A percentile compares a stretch with the other conserved stretches of the same genome.
phyloP scores from a whole-genome alignment of 2,329 filamentous ascomycete genomes.

The Zymoseptoria brevis region DNA sequence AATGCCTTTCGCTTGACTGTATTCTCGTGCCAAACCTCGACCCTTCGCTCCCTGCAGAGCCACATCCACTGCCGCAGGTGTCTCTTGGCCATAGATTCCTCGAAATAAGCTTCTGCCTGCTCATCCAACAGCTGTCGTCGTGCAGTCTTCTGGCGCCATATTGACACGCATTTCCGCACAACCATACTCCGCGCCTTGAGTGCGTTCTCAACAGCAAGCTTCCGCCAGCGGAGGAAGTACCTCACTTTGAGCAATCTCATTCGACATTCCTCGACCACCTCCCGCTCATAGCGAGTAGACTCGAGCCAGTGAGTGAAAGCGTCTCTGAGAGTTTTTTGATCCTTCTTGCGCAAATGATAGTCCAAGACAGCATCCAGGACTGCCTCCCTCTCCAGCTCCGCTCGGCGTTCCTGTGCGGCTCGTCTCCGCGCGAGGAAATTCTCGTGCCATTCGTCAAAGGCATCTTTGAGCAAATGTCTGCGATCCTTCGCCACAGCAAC shows the following conservation, averaged over 20 bases:
- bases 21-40: slow-evolving; percentile 31
- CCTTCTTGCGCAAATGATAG: slow-evolving; percentile 41
- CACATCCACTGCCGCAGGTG: slow-evolving; percentile 19
- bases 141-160: slow-evolving; percentile 43
- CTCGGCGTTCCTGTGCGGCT: slow-evolving; percentile 5
- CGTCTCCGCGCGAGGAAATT: slow-evolving; percentile 22
- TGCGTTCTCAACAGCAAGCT: slow-evolving; percentile 56
- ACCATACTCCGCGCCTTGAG: slow-evolving; percentile 46
- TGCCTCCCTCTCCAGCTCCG: slow-evolving; percentile 11
- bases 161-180: slow-evolving; percentile 45
- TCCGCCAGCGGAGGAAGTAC: slow-evolving; percentile 62
- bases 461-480: slow-evolving; percentile 44
- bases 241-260: slow-evolving; percentile 51
- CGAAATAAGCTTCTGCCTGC: slow-evolving; percentile 20
- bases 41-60: slow-evolving; percentile 13
- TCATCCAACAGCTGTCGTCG: slow-evolving; percentile 12
- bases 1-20: slow-evolving; percentile 13
- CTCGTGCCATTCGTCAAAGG: slow-evolving; percentile 44
- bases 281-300: slow-evolving; percentile 55
- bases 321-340: slow-evolving; percentile 57
- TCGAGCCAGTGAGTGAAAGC: slow-evolving; percentile 63
- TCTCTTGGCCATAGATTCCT: slow-evolving; percentile 24
- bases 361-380: slow-evolving; percentile 6
- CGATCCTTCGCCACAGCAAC: slow-evolving; percentile 45
- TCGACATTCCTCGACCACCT: slow-evolving; percentile 38